A percentile compares a stretch with the other conserved stretches of the same genome.
Conservation (phyloP, 2,329 filamentous ascomycete species). For the Fusarium chaquense region DNA sequence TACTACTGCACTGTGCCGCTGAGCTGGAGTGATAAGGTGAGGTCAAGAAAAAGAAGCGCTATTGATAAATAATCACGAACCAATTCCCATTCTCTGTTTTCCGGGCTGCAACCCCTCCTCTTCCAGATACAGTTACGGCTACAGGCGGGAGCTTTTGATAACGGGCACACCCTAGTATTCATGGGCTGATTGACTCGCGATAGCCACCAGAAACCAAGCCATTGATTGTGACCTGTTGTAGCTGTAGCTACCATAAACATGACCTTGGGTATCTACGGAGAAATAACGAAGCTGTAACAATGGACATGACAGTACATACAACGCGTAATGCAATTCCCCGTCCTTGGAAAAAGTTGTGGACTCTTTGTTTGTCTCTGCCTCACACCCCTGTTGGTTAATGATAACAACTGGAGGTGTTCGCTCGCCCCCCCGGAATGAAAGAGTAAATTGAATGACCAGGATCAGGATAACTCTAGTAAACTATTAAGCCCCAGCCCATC, state of each 20-base stretch:
- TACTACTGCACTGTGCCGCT: constrained; percentile 33
- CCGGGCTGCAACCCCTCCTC: constrained; percentile 29
- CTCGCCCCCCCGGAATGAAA: constrained; percentile 5
- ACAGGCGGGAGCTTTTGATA: constrained; percentile 36
- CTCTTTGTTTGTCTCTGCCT: constrained; percentile 15
- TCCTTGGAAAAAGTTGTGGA: constrained; percentile 33
- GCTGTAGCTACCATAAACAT: constrained; percentile 1
- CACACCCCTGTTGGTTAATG: constrained; percentile 2
- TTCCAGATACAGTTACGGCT: constrained; percentile 22
- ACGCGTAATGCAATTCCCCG: constrained; percentile 35
- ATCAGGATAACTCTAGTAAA: constrained; percentile 1
- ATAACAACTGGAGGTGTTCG: constrained; percentile 20
- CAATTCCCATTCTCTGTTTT: constrained; percentile 23
- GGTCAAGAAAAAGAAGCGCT: neutral
- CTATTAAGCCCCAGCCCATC: constrained; percentile 1
- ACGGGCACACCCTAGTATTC: neutral
- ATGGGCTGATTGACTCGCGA: constrained; percentile 18
- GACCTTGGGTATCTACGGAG: constrained; percentile 4
- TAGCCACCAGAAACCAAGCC: neutral
- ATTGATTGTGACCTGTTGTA: neutral
- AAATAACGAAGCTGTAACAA: constrained; percentile 16
- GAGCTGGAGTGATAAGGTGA: constrained; percentile 38
- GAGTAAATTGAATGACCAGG: constrained; percentile 33
- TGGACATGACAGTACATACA: constrained; percentile 12
- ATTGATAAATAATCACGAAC: constrained; percentile 30